These are phyloP conservation scores for Monosporascus sp. DNA, from an alignment of 2,329 filamentous ascomycete genomes.

Conservation along the genomic window DNA sequence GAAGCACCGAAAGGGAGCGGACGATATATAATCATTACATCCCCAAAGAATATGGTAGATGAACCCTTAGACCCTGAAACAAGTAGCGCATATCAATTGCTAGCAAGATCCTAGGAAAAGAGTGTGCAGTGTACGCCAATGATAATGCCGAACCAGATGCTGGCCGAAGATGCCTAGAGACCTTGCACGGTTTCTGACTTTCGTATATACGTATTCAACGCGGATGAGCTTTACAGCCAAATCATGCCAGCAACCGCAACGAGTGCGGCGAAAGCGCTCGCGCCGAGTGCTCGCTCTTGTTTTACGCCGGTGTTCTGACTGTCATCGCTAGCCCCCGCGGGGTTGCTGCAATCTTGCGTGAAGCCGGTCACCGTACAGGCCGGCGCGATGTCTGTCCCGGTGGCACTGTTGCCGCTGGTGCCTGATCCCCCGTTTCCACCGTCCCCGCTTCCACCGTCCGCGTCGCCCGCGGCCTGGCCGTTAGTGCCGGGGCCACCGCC, in stretches of 20 bases:
- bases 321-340: constrained; percentile 2
- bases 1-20: not conserved
- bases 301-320: constrained; percentile 18
- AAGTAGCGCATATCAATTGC: not conserved
- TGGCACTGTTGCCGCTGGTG: constrained; percentile 8
- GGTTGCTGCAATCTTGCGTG: constrained; percentile 20
- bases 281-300: constrained; percentile 22
- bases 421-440: constrained; percentile 2
- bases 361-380: constrained; percentile 21
- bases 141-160: not conserved
- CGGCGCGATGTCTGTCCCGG: constrained; percentile 1
- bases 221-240: constrained; percentile 15
- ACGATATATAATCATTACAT: not conserved
- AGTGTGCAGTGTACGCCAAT: not conserved
- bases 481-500: constrained; percentile 27
- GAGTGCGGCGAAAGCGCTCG: constrained; percentile 27
- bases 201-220: not conserved
- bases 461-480: constrained; percentile 22
- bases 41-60: not conserved
- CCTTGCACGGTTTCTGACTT: not conserved
- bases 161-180: not conserved
- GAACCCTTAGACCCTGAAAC: not conserved
- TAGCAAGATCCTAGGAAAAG: not conserved
- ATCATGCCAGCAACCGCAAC: constrained; percentile 26
- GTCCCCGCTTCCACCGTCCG: constrained; percentile 5